These are phyloP conservation scores for Forsythia suspensa DNA, from an alignment of 257 asterid genomes.

Conservation along the genomic window DNA sequence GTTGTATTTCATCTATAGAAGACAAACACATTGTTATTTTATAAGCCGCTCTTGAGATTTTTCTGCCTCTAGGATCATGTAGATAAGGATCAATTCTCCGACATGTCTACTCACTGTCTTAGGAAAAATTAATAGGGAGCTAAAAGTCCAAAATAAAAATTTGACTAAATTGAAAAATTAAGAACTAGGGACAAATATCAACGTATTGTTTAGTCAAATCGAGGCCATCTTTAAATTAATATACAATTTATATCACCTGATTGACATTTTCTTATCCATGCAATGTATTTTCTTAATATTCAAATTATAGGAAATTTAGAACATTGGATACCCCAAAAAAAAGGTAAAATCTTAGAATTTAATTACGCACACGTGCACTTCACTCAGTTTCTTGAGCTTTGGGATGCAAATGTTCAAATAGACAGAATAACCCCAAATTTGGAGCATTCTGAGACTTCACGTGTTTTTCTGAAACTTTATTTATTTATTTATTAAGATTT, in stretches of 20 bases:
- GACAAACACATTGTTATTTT: background rate
- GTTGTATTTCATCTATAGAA: too few relatives aligned
- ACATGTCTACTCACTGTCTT: background rate
- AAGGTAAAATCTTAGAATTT: constrained; percentile 15
- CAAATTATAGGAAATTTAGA: background rate
- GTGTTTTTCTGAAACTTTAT: background rate
- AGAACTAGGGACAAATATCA: background rate
- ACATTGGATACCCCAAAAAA: constrained; percentile 42
- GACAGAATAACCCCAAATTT: background rate
- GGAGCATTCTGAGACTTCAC: constrained; percentile 9
- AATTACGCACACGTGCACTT: constrained; percentile 34
- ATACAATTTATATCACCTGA: background rate
- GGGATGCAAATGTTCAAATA: constrained; percentile 23
- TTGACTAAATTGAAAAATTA: background rate
- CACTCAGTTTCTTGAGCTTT: constrained; percentile 36
- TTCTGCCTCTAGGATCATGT: background rate
- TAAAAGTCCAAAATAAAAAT: background rate
- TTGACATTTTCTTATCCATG: background rate
- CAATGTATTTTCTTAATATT: background rate
- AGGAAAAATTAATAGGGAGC: background rate
- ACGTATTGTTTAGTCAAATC: background rate
- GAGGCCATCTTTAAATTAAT: background rate
- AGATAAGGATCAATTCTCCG: constrained; percentile 15
- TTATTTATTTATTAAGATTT: background rate
- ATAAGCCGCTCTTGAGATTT: too few relatives aligned